Evolutionary conservation across 1,284 basidiomycete genomes (phyloP).

Genomic region (Gastroboletus turbinatus): DNA sequence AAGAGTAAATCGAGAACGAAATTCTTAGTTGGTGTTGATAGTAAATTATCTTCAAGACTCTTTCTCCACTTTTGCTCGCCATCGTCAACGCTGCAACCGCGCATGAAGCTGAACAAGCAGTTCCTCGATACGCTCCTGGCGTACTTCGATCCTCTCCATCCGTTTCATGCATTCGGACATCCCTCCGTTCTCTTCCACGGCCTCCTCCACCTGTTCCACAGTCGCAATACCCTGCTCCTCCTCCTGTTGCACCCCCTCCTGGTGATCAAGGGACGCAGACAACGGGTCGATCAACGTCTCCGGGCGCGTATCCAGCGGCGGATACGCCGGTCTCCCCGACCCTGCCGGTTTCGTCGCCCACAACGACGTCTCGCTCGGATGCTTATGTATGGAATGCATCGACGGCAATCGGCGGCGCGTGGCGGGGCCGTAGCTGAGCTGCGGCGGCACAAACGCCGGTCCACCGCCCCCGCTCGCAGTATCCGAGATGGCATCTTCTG

Average conservation of each 20-base stretch:
- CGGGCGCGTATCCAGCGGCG: constrained; percentile 23
- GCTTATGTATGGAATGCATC: constrained; percentile 32
- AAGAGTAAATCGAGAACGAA: not conserved
- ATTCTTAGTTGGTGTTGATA: not conserved
- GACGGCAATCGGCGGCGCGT: constrained; percentile 58
- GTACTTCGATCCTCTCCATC: constrained; percentile 58
- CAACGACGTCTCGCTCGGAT: constrained; percentile 13
- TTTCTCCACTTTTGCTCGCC: not conserved
- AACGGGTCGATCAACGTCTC: constrained; percentile 25
- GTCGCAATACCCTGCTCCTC: constrained; percentile 32
- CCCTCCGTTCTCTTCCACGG: constrained; percentile 28
- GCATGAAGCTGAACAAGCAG: constrained; percentile 41
- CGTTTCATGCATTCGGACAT: constrained; percentile 39
- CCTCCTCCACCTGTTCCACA: constrained; percentile 44
- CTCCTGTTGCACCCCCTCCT: not conserved
- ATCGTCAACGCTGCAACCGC: constrained; percentile 15
- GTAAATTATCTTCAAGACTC: not conserved
- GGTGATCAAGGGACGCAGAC: constrained; percentile 36
- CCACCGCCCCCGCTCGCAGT: constrained; percentile 10
- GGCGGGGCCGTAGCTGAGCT: constrained; percentile 55
- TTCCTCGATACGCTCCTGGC: constrained; percentile 64
- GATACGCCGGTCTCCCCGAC: constrained; percentile 25
- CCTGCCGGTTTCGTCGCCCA: constrained; percentile 3
- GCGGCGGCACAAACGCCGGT: constrained; percentile 14
- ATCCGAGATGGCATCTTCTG: constrained; percentile 32